Evolutionary conservation across 768 basidiomycete species (phyloP).

Genomic region (Rhizopogon roseolus): DNA sequence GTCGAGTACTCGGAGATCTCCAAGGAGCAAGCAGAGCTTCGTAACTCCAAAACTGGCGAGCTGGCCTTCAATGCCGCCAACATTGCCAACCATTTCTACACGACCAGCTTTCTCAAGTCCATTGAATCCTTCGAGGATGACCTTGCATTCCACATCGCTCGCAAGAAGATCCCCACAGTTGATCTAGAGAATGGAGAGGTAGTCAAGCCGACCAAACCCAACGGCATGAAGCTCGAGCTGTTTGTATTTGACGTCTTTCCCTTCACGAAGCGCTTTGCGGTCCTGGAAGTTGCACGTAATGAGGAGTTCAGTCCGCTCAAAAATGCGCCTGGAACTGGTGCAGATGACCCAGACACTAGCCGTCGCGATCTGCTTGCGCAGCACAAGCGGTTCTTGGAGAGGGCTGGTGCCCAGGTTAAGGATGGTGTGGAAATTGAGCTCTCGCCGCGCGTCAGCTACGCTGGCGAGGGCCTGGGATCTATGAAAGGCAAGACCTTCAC

Average conservation of each 20-base stretch:
- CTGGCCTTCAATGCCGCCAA: conserved; percentile 92
- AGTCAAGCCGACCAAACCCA: conserved; percentile 84
- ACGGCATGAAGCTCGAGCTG: conserved; percentile 98
- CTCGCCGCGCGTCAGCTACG: conserved; percentile 83
- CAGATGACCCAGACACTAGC: conserved; percentile 89
- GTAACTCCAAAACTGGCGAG: conserved; percentile 63
- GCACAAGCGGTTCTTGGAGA: conserved; percentile 79
- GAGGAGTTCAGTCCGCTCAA: conserved; percentile 98
- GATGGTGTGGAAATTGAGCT: conserved; percentile 86
- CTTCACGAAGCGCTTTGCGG: conserved; percentile 74
- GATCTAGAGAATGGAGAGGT: conserved; percentile 61
- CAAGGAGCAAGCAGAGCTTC: conserved; percentile 77
- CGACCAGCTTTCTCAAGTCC: conserved; percentile 71
- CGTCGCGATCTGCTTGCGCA: conserved; percentile 85
- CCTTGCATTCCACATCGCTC: conserved; percentile 96
- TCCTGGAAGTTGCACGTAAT: conserved; percentile 80
- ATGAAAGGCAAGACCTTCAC: conserved; percentile 76
- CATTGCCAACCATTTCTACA: conserved; percentile 98
- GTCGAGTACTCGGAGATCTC: conserved; percentile 98
- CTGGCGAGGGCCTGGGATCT: conserved; percentile 83
- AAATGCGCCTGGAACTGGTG: conserved; percentile 90
- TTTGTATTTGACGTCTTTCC: conserved; percentile 99
- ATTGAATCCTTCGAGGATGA: conserved; percentile 81
- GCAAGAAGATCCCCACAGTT: conserved; percentile 92
- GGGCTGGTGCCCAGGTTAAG: conserved; percentile 67